Conservation (phyloP, 768 basidiomycete genomes). For the Hericium rajendrae region DNA sequence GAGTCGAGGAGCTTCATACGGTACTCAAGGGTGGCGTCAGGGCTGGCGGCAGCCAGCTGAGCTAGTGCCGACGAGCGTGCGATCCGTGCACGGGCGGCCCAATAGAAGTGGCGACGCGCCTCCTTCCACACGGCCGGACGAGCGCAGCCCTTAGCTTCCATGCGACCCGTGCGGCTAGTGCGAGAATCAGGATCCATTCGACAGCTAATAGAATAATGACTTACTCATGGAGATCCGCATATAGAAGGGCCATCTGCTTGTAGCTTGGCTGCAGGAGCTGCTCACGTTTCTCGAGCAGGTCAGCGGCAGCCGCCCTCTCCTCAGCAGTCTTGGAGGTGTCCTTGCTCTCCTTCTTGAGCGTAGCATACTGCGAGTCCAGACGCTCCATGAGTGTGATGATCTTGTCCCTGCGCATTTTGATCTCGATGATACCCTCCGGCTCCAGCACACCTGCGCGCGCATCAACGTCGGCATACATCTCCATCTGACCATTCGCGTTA, state of each 20-base stretch:
- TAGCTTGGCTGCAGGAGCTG: conserved; percentile 79
- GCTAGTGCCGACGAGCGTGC: conserved; percentile 58
- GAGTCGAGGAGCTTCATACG: conserved; percentile 54
- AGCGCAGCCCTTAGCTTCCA: conserved; percentile 97
- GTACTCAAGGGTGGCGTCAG: conserved; percentile 58
- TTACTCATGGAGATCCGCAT: conserved; percentile 95
- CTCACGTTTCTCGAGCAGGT: conserved; percentile 68
- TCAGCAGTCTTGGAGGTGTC: conserved; percentile 64
- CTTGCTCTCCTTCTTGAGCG: conserved; percentile 72
- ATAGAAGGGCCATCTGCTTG: conserved; percentile 86
- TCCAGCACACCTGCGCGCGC: conserved; percentile 94
- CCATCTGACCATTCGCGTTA: conserved; percentile 87
- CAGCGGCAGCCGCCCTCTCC: conserved; percentile 60
- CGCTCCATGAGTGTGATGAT: conserved; percentile 87
- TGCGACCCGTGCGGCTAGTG: conserved; percentile 78
- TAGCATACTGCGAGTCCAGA: conserved; percentile 74
- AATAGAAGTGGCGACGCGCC: conserved; percentile 86
- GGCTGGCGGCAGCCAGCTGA: conserved; percentile 60
- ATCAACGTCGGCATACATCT: conserved; percentile 97
- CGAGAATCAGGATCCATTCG: not conserved
- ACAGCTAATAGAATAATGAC: conserved; percentile 20
- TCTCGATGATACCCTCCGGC: conserved; percentile 95
- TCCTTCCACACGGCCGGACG: conserved; percentile 81
- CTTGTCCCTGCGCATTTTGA: conserved; percentile 96
- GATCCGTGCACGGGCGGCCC: conserved; percentile 79